Base-by-base conservation (phyloP, 495 filamentous ascomycete genomes). In the Hypoxylon subgilvum region DNA sequence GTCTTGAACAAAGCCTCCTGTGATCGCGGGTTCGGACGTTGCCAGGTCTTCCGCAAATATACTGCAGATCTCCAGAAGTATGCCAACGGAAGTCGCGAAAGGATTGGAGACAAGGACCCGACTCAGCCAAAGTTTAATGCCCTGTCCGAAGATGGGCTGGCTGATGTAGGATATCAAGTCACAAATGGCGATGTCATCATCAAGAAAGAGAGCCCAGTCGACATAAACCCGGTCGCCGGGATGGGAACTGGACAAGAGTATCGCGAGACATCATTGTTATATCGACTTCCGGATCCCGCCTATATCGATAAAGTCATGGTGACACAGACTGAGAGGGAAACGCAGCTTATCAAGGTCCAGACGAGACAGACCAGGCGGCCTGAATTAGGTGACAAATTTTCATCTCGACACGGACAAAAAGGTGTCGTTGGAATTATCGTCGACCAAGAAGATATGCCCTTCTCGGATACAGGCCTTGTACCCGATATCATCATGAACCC, bases 401-500 rank as follows among this genome's bases (percentile, higher is more conserved):
- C 93, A 5, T 97, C 93, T 14, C 90, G 94, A 38, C 94, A 98
- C 78, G 94, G 94, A n/a, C 94, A 98, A 68, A 98, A 98, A 74
- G 94, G 94, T 76, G 95, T 97, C 14, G 91, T 94, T 1, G 94
- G 94, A 32, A 93, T 97, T 69, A 96, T 97, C 49, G 91, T 90
- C 27, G 86, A 95, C 36, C 92, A 97, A 73, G 91, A 91, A 59
- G 94, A 99, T 69, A 89, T 99, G 88, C 94, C 94, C 1, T 99
- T 99, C 76, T 88, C 88, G 6, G 93, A 97, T 73, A 77, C 82
- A 30, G 95, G 94, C 3, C 87, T 99, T 57, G 84, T 83, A 31
- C 94, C 94, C 0, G 94, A 99, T 71, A 94, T 99, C 67, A 99
- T 99, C 84, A 99, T 99, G 95, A 99, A 99, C 77, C 94, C 94